Evolutionary conservation across 1,139 yeast genomes (phyloP).

Genomic region (Geotrichum restrictum): DNA sequence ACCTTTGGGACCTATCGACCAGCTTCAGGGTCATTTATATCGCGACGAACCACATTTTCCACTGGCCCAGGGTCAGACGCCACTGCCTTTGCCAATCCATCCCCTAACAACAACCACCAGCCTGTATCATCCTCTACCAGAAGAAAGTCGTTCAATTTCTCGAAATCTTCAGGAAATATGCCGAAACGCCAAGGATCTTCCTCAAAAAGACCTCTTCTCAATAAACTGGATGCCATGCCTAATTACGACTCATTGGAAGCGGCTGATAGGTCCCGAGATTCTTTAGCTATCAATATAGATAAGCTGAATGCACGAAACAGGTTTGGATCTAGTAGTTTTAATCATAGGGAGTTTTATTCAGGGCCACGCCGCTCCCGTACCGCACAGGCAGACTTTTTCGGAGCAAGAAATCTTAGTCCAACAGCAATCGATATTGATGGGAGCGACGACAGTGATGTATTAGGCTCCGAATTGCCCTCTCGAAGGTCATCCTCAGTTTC

Average conservation of each 20-base stretch:
- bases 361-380: neutral
- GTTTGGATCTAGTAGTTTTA: neutral
- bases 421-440: neutral
- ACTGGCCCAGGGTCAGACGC: neutral
- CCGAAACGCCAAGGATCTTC: neutral
- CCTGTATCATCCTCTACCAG: neutral
- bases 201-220: conserved; percentile 10
- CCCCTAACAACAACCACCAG: neutral
- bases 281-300: conserved; percentile 13
- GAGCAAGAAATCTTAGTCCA: neutral
- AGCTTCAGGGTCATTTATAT: neutral
- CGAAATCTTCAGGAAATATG: conserved; percentile 5
- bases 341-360: neutral
- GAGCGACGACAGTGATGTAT: conserved; percentile 9
- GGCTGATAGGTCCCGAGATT: neutral
- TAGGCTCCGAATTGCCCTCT: conserved; percentile 62
- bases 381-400: neutral
- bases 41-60: neutral
- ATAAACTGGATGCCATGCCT: conserved; percentile 4
- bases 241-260: conserved; percentile 9
- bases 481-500: conserved; percentile 66
- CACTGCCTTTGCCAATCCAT: neutral
- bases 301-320: neutral
- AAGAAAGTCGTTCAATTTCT: conserved; percentile 8
- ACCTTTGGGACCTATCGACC: neutral